These are phyloP conservation scores for Colletotrichum cordylinicola DNA, from an alignment of 2,329 filamentous ascomycete genomes.

Conservation along the genomic window DNA sequence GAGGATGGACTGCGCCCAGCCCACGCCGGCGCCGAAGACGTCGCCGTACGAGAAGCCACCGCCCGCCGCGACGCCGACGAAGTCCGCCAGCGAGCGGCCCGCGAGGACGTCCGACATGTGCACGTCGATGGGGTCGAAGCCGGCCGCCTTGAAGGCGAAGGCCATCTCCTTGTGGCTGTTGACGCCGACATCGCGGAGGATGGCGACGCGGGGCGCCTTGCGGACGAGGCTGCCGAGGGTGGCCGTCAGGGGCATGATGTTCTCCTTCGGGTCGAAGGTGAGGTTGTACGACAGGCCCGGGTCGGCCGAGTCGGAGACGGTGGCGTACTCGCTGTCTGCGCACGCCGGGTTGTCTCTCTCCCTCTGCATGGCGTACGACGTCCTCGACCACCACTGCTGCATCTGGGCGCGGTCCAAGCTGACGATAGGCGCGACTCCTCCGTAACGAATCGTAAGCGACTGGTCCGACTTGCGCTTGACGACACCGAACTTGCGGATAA, in stretches of 20 bases:
- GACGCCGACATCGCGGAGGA: constrained; percentile 93
- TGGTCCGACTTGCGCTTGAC: constrained; percentile 75
- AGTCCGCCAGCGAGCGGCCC: constrained; percentile 79
- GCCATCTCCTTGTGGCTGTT: constrained; percentile 99
- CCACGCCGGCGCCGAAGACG: constrained; percentile 85
- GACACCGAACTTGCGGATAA: constrained; percentile 85
- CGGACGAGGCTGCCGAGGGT: constrained; percentile 58
- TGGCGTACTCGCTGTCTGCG: constrained; percentile 81
- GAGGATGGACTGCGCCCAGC: constrained; percentile 94
- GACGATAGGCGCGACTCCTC: constrained; percentile 68
- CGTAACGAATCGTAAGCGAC: constrained; percentile 77
- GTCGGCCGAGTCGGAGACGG: constrained; percentile 76
- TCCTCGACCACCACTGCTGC: constrained; percentile 87
- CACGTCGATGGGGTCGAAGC: constrained; percentile 90
- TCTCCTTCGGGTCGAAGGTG: constrained; percentile 80
- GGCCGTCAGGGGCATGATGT: constrained; percentile 69
- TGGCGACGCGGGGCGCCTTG: constrained; percentile 77
- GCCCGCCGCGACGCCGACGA: constrained; percentile 90
- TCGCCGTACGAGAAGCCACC: constrained; percentile 97
- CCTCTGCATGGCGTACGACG: constrained; percentile 90
- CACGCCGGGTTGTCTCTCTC: constrained; percentile 87
- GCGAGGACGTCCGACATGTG: constrained; percentile 95
- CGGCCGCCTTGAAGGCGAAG: constrained; percentile 89
- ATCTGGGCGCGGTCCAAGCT: constrained; percentile 73
- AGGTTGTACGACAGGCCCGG: constrained; percentile 87